phyloP scores from a whole-genome alignment of 1,284 basidiomycete genomes.

The Leccinum pachyderme region DNA sequence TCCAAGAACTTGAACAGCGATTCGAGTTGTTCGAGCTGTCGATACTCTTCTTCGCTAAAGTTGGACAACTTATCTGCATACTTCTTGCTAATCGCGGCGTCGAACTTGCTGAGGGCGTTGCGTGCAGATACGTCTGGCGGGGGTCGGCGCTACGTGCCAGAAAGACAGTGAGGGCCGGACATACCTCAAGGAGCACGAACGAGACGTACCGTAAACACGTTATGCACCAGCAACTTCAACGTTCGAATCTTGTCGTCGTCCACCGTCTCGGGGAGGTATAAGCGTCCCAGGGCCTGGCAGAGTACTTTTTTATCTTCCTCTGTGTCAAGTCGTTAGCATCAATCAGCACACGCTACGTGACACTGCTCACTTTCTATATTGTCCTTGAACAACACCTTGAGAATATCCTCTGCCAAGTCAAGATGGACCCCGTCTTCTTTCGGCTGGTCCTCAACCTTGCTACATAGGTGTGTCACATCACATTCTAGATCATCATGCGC shows the following conservation, averaged over 20 bases:
- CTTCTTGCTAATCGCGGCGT: slow-evolving; percentile 63
- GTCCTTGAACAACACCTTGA: slow-evolving; percentile 57
- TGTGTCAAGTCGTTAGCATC: slow-evolving; percentile 29
- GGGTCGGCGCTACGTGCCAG: slow-evolving; percentile 64
- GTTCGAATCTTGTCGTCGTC: slow-evolving; percentile 68
- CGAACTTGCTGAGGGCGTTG: slow-evolving; percentile 80
- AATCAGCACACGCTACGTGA: background rate
- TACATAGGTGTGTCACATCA: background rate
- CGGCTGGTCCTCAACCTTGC: slow-evolving; percentile 36
- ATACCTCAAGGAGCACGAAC: background rate
- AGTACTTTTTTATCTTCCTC: slow-evolving; percentile 81
- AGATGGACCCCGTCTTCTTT: slow-evolving; percentile 65
- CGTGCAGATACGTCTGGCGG: slow-evolving; percentile 69
- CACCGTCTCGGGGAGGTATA: slow-evolving; percentile 70
- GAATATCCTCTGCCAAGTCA: slow-evolving; percentile 75
- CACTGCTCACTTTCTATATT: slow-evolving; percentile 42
- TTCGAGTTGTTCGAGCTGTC: slow-evolving; percentile 56
- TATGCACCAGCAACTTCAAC: slow-evolving; percentile 62
- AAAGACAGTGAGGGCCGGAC: background rate
- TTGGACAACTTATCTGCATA: slow-evolving; percentile 69
- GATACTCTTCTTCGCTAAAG: slow-evolving; percentile 71
- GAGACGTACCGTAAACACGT: slow-evolving; percentile 55
- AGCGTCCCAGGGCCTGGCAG: slow-evolving; percentile 76
- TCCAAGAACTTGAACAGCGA: slow-evolving; percentile 69
- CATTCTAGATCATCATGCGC: background rate